Conservation (phyloP, 1,284 basidiomycete species). For the Meira miltonrushii region DNA sequence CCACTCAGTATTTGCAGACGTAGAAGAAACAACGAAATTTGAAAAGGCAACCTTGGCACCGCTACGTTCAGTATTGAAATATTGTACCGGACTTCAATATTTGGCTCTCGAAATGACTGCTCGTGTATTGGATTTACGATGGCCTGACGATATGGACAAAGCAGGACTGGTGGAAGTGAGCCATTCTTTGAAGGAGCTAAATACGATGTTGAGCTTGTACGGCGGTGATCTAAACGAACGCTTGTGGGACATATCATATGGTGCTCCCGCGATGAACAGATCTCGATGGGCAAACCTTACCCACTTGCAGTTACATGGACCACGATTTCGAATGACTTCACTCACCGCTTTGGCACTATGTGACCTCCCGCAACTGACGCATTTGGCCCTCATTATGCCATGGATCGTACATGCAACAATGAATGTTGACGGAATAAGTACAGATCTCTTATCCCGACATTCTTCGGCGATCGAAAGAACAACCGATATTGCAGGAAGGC, state of each 20-base stretch:
- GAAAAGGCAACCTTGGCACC: constrained; percentile 5
- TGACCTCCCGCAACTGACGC: not conserved
- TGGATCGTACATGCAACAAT: not conserved
- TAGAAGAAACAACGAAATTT: constrained; percentile 1
- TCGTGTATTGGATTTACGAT: not conserved
- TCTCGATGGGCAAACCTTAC: constrained; percentile 8
- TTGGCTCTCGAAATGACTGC: constrained; percentile 4
- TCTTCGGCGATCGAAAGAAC: not conserved
- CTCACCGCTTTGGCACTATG: not conserved
- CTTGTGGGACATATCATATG: not conserved
- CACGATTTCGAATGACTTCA: constrained; percentile 3
- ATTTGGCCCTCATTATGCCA: constrained; percentile 9
- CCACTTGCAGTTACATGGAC: constrained; percentile 9
- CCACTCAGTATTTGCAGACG: not conserved
- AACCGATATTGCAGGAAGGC: not conserved
- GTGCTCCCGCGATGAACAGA: not conserved
- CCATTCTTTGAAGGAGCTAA: constrained; percentile 1
- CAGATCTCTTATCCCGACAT: too few species aligned
- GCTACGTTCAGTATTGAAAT: not conserved
- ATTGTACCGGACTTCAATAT: constrained; percentile 1
- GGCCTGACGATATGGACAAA: not conserved
- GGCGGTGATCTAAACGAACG: constrained; percentile 7
- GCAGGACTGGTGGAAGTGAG: not conserved
- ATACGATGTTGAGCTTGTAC: constrained; percentile 2
- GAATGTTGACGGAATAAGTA: not conserved